Conservation (phyloP, 1,284 basidiomycete species). For the Sutorius eximius region DNA sequence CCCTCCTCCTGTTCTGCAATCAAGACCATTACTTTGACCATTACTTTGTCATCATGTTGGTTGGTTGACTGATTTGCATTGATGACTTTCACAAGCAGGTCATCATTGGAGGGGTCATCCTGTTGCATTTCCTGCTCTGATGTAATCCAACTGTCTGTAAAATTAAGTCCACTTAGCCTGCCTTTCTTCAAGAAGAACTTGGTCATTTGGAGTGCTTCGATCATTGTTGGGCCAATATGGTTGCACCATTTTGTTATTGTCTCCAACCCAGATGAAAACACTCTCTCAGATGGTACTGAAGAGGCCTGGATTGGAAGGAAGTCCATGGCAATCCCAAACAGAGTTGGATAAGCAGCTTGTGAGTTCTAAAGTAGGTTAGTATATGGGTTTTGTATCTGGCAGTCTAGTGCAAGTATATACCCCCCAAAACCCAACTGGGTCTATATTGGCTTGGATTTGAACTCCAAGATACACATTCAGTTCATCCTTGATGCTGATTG, state of each 20-base stretch:
- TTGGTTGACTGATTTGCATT: not conserved
- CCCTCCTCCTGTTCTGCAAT: not conserved
- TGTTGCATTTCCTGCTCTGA: not conserved
- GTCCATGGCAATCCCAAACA: not conserved
- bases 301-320: not conserved
- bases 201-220: not conserved
- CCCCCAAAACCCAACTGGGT: not conserved
- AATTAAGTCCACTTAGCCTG: not conserved
- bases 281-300: not conserved
- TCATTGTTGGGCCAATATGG: not conserved
- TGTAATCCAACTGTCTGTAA: not conserved
- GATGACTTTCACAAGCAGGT: not conserved
- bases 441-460: not conserved
- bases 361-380: not conserved
- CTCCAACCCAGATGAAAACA: not conserved
- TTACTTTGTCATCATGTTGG: not conserved
- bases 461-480: not conserved
- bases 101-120: not conserved
- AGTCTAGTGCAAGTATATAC: not conserved
- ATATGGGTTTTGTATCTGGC: not conserved
- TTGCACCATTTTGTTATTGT: not conserved
- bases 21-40: not conserved
- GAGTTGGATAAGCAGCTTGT: not conserved
- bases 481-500: not conserved
- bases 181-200: not conserved